Evolutionary conservation across 2,329 filamentous ascomycete genomes (phyloP).

Genomic region (Remersonia thermophila): DNA sequence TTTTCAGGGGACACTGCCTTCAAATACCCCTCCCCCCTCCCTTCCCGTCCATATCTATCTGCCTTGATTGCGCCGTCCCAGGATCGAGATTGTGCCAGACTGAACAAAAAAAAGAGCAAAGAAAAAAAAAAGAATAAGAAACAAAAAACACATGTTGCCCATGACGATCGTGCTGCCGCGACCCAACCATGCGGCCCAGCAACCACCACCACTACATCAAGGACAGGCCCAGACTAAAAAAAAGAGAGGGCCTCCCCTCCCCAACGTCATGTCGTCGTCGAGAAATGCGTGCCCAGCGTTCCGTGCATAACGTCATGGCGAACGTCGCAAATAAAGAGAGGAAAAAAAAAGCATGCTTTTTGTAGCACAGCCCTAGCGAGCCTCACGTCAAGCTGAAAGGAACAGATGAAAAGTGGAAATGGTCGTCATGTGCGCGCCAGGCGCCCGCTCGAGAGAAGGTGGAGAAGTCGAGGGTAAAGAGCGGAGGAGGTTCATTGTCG

Average conservation of each 20-base stretch:
- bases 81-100: conserved; percentile 7
- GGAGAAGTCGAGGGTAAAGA: too few species aligned
- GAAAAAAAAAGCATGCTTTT: conserved; percentile 7
- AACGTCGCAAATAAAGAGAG: conserved; percentile 4
- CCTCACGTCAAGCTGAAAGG: conserved; percentile 3
- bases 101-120: conserved; percentile 3
- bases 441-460: too few species aligned
- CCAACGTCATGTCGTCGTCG: background rate
- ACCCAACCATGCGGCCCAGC: too few species aligned
- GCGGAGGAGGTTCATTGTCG: too few species aligned
- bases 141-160: too few species aligned
- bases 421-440: too few species aligned
- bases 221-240: conserved; percentile 2
- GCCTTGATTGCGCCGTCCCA: conserved; percentile 1
- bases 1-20: background rate
- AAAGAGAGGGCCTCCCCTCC: conserved; percentile 2
- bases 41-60: conserved; percentile 9
- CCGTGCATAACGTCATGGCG: conserved; percentile 12
- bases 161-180: too few species aligned
- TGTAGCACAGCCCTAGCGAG: conserved; percentile 7
- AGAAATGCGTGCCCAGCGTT: conserved; percentile 7
- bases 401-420: too few species aligned
- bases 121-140: too few species aligned
- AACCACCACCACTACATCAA: conserved; percentile 6
- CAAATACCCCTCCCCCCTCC: background rate